A percentile compares a stretch with the other conserved stretches of the same genome.
Conservation (phyloP, 352 stramenopile species). For the Plasmopara halstedii region DNA sequence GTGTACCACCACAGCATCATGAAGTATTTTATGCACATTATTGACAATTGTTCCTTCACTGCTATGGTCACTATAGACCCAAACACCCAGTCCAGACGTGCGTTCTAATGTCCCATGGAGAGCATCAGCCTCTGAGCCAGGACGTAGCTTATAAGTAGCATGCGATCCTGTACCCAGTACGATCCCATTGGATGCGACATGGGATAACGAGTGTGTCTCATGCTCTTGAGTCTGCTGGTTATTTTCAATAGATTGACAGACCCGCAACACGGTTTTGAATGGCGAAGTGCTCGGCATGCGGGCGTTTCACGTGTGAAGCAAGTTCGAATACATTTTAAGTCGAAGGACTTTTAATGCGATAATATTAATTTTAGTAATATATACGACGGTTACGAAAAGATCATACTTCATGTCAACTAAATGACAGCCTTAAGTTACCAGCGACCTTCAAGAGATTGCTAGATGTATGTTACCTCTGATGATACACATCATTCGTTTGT, state of each 20-base stretch:
- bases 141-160: conserved; percentile 7
- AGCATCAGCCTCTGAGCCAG: conserved; percentile 15
- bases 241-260: conserved; percentile 7
- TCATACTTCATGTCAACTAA: too few relatives aligned
- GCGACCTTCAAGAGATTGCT: too few relatives aligned
- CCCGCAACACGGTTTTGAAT: conserved; percentile 10
- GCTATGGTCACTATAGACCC: conserved; percentile 79
- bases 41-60: conserved; percentile 39
- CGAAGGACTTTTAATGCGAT: too few relatives aligned
- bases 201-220: not conserved
- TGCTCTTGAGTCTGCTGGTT: conserved; percentile 6
- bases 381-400: too few relatives aligned
- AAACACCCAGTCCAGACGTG: conserved; percentile 38
- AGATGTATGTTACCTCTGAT: too few relatives aligned
- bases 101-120: conserved; percentile 49
- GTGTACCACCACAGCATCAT: conserved; percentile 43
- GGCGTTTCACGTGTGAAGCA: not conserved
- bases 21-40: conserved; percentile 28
- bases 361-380: too few relatives aligned
- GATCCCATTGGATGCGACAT: conserved; percentile 6
- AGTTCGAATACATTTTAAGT: too few relatives aligned
- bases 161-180: conserved; percentile 8
- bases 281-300: conserved; percentile 8
- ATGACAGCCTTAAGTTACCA: too few relatives aligned
- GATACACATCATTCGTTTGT: too few relatives aligned